phyloP scores from a whole-genome alignment of 768 basidiomycete species.

The Tricholoma terreum region DNA sequence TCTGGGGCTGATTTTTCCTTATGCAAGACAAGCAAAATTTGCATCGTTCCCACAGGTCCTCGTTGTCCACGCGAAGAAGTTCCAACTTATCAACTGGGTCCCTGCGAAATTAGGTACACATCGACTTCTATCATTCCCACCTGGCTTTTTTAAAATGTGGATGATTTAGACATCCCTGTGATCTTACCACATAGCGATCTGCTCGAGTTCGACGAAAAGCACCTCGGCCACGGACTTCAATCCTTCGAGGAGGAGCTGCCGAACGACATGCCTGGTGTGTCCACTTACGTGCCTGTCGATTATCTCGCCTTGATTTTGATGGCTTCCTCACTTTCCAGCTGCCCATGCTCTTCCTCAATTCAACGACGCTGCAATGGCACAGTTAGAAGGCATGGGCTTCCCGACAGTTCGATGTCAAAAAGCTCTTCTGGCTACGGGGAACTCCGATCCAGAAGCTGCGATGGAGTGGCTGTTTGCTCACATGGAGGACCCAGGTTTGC shows the following conservation, averaged over 20 bases:
- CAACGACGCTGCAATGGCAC: slow-evolving; percentile 68
- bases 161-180: slow-evolving; percentile 74
- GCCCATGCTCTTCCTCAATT: slow-evolving; percentile 55
- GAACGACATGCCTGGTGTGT: slow-evolving; percentile 41
- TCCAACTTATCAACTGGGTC: slow-evolving; percentile 95
- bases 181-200: slow-evolving; percentile 56
- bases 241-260: slow-evolving; percentile 68
- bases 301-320: background rate
- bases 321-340: slow-evolving; percentile 11
- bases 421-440: slow-evolving; percentile 86
- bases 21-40: slow-evolving; percentile 64
- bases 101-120: slow-evolving; percentile 85
- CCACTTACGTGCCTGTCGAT: background rate
- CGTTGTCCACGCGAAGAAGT: slow-evolving; percentile 89
- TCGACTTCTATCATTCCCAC: background rate
- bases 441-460: slow-evolving; percentile 69
- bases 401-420: slow-evolving; percentile 82
- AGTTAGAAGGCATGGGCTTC: slow-evolving; percentile 91
- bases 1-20: slow-evolving; percentile 1
- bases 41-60: slow-evolving; percentile 87
- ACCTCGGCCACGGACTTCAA: slow-evolving; percentile 70
- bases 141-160: background rate
- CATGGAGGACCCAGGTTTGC: slow-evolving; percentile 86
- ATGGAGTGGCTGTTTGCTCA: slow-evolving; percentile 97
- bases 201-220: slow-evolving; percentile 56